Evolutionary conservation across 352 stramenopile species (phyloP).

Genomic region (Phytophthora pini): DNA sequence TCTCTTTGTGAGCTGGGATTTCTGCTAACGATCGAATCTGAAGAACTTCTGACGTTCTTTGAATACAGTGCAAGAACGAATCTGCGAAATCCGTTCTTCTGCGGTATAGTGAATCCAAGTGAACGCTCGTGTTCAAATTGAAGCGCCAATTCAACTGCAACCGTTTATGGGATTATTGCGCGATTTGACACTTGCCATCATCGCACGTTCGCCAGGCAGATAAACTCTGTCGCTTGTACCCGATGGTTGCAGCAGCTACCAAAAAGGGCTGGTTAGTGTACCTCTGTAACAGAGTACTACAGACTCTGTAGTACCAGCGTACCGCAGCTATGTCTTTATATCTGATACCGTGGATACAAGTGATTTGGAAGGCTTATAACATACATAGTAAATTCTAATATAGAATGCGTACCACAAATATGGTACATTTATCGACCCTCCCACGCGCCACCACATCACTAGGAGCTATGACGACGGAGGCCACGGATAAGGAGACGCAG

Average conservation of each 20-base stretch:
- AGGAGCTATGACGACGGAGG: constrained; percentile 20
- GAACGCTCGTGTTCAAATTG: constrained; percentile 6
- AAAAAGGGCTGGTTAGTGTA: neutral
- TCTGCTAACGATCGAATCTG: constrained; percentile 8
- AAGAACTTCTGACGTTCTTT: constrained; percentile 16
- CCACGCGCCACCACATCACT: neutral
- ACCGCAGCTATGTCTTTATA: neutral
- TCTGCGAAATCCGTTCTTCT: constrained; percentile 23
- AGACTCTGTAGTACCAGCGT: too few species aligned
- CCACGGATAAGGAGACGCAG: constrained; percentile 16
- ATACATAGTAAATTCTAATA: too few species aligned
- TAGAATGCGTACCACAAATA: too few species aligned
- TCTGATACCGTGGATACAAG: neutral
- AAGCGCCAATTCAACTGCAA: constrained; percentile 15
- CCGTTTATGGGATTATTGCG: neutral
- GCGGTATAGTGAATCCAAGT: constrained; percentile 24
- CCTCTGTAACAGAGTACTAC: too few species aligned
- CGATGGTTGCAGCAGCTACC: neutral
- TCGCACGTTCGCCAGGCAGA: neutral
- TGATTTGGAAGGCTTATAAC: too few species aligned
- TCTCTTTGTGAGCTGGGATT: constrained; percentile 10
- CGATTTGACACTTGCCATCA: constrained; percentile 13
- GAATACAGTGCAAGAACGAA: constrained; percentile 21
- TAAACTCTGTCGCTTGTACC: neutral
- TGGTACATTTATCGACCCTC: too few species aligned